These are phyloP conservation scores for Irpex lacteus DNA, from an alignment of 1,284 basidiomycete genomes.

Conservation along the genomic window DNA sequence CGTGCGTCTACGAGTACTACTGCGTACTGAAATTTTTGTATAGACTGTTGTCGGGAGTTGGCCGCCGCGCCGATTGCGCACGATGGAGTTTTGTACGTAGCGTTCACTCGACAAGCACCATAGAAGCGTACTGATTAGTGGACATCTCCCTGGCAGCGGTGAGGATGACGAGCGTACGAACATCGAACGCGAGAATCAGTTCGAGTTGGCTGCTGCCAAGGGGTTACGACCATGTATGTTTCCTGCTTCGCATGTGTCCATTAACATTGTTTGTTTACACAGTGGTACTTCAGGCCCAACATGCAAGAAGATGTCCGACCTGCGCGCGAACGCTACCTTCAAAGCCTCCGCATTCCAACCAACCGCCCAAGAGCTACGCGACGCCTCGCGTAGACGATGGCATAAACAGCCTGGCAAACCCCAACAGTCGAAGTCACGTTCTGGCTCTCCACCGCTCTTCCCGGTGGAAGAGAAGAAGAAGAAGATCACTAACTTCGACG, in stretches of 20 bases:
- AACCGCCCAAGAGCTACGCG: slow-evolving; percentile 28
- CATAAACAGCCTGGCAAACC: too few species aligned
- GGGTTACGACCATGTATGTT: slow-evolving; percentile 55
- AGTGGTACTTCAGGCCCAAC: slow-evolving; percentile 41
- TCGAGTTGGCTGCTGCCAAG: slow-evolving; percentile 52
- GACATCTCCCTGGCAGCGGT: slow-evolving; percentile 35
- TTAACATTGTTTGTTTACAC: neutral
- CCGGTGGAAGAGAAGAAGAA: neutral
- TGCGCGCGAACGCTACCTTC: slow-evolving; percentile 48
- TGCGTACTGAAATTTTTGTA: neutral
- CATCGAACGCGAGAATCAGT: slow-evolving; percentile 48
- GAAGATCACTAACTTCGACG: neutral
- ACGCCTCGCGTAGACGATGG: slow-evolving; percentile 19
- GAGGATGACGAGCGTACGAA: slow-evolving; percentile 54
- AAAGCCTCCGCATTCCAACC: slow-evolving; percentile 56
- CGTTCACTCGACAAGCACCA: neutral
- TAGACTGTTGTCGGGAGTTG: slow-evolving; percentile 53
- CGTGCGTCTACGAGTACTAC: neutral
- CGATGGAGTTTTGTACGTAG: slow-evolving; percentile 54
- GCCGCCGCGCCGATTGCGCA: slow-evolving; percentile 48
- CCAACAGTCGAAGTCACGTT: neutral
- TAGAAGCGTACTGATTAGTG: neutral
- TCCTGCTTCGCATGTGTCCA: too few species aligned
- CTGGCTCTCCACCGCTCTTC: neutral
- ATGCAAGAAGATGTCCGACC: slow-evolving; percentile 56